A percentile compares a stretch with the other conserved stretches of the same genome.
These are phyloP conservation scores for Lactuca saligna DNA, from an alignment of 129 eudicot genomes.

Conservation along the genomic window DNA sequence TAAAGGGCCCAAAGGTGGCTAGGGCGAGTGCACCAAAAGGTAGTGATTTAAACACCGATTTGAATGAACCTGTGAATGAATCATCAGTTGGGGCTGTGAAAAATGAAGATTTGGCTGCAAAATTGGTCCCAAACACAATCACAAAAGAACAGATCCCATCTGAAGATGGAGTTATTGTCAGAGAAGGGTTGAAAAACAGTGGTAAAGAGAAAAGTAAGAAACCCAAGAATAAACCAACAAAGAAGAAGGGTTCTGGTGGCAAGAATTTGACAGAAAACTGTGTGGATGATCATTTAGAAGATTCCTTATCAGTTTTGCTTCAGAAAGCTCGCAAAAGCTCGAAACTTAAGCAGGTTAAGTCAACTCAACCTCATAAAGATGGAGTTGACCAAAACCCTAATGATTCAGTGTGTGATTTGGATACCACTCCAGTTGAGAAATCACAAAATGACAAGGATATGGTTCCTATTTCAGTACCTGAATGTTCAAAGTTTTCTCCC, in stretches of 20 bases:
- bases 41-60: slow-evolving; percentile 24
- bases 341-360: slow-evolving; percentile 38
- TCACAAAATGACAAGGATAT: slow-evolving; percentile 16
- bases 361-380: slow-evolving; percentile 29
- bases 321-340: slow-evolving; percentile 44
- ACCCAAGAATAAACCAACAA: slow-evolving; percentile 31
- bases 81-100: slow-evolving; percentile 34
- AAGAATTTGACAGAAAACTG: slow-evolving; percentile 15
- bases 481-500: slow-evolving; percentile 13
- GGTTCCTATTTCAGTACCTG: slow-evolving; percentile 14
- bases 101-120: slow-evolving; percentile 30
- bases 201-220: slow-evolving; percentile 39
- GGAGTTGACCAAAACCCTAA: slow-evolving; percentile 23
- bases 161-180: slow-evolving; percentile 32
- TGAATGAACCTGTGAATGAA: slow-evolving; percentile 24
- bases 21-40: slow-evolving; percentile 29
- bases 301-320: slow-evolving; percentile 57
- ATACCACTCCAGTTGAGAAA: slow-evolving; percentile 25
- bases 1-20: slow-evolving; percentile 74
- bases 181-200: slow-evolving; percentile 24
- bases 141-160: slow-evolving; percentile 22
- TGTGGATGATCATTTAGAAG: slow-evolving; percentile 50
- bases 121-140: slow-evolving; percentile 11
- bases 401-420: slow-evolving; percentile 15
- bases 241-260: slow-evolving; percentile 21